phyloP scores from a whole-genome alignment of 139 green algal species.

The Chlorella sorokiniana region DNA sequence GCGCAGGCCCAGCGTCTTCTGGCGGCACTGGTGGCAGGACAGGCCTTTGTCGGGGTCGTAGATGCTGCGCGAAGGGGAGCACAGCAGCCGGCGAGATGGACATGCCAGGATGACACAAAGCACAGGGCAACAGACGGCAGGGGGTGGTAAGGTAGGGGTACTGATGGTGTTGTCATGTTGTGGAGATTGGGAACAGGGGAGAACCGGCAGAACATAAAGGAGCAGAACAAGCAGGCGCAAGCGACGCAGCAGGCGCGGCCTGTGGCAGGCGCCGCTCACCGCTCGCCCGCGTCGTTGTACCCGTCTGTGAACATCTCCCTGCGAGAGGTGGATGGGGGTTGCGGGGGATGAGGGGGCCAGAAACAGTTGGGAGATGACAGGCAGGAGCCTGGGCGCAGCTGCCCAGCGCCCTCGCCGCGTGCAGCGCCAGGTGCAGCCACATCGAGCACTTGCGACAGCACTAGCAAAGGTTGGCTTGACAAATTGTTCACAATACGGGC shows the following conservation, averaged over 20 bases:
- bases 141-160: background rate
- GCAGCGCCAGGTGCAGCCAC: no score
- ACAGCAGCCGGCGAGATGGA: background rate
- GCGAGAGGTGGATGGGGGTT: background rate
- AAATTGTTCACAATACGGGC: background rate
- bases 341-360: background rate
- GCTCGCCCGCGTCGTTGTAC: slow-evolving; percentile 34
- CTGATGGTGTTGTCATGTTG: no score
- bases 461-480: background rate
- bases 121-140: background rate
- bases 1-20: slow-evolving; percentile 44
- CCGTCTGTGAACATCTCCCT: slow-evolving; percentile 43
- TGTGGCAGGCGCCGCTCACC: background rate
- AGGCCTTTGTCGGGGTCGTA: slow-evolving; percentile 38
- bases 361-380: background rate
- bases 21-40: slow-evolving; percentile 48
- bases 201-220: background rate
- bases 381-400: background rate
- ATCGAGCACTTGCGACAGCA: background rate
- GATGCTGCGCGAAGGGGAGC: slow-evolving; percentile 13
- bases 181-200: no score
- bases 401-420: no score
- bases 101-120: background rate
- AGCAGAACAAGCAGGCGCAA: background rate
- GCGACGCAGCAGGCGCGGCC: background rate